Evolutionary conservation across 2,329 filamentous ascomycete species (phyloP), one percentile per base, ranked within the genome.

Genomic region (Boeremia lycopersici): DNA sequence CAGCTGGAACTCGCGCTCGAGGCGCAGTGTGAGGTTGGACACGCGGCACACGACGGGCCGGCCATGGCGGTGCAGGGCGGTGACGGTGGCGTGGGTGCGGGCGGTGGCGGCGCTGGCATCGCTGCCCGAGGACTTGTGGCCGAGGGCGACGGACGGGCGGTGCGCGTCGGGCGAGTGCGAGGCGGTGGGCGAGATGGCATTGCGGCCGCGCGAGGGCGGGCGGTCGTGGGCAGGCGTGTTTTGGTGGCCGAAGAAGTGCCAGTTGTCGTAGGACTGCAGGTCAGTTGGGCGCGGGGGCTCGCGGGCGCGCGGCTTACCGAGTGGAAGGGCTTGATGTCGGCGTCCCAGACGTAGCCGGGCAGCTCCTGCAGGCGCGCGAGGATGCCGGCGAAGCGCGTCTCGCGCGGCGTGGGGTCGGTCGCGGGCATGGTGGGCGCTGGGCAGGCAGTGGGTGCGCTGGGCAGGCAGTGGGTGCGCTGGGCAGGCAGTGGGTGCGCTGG

Each of bases 1-100:
- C 62, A 95, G 89, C 65, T 96, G 90, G 69, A 89, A 97, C 53
- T 93, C 89, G 58, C 93, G 83, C 78, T 98, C 93, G 64, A 97
- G 86, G 7, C 93, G 86, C 47, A 96, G 79, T 13, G 88, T 83
- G 75, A 96, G 91, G 58, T 85, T 88, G 0, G 93, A 96, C 39
- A 97, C 82, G 19, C 91, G 87, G 38, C 92, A 93, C 26, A 96
- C 81, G 6, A 97, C 87, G 7, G 84, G 82, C 69, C 57, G 38
- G 75, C 81, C 42, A 60, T 68, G 56, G 76, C 43, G 30, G n/a
- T 45, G 40, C 7, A 35, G 7, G 17, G 42, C 26, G 73, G 60
- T 84, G 79, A 61, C 72, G 60, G 67, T 87, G 69, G 60, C 73
- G 67, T 59, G 81, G 76, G 66, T 87, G 64, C 64, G 76, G 65